phyloP scores from a whole-genome alignment of 2,329 filamentous ascomycete genomes.

The Xylaria sp. region DNA sequence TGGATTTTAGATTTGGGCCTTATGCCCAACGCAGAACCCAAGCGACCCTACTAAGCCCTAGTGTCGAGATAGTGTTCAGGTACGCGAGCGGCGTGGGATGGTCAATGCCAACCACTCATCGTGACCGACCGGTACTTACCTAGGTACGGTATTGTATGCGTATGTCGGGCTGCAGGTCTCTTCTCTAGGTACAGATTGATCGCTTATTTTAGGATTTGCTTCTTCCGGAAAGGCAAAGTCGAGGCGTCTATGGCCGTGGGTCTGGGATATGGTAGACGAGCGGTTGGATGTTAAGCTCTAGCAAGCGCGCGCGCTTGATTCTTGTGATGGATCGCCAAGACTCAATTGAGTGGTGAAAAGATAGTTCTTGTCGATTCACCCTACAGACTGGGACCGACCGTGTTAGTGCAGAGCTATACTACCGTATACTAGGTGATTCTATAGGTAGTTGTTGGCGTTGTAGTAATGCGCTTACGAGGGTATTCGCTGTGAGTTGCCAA shows the following conservation, averaged over 20 bases:
- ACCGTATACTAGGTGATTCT: not conserved
- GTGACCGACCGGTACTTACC: not conserved
- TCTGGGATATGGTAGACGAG: constrained; percentile 1
- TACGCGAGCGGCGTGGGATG: not conserved
- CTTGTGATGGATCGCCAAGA: constrained; percentile 20
- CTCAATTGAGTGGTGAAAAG: constrained; percentile 14
- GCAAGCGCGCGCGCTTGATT: constrained; percentile 34
- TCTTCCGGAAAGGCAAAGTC: constrained; percentile 12
- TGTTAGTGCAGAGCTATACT: constrained; percentile 9
- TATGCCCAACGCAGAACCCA: constrained; percentile 22
- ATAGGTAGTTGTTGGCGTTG: constrained; percentile 9
- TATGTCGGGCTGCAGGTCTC: not conserved
- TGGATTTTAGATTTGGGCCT: constrained; percentile 30
- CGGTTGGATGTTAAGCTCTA: not conserved
- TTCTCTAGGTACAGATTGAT: constrained; percentile 1
- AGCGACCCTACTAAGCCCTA: constrained; percentile 7
- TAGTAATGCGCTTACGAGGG: constrained; percentile 16
- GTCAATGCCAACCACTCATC: not conserved
- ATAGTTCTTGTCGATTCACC: constrained; percentile 6
- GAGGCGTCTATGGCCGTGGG: constrained; percentile 11
- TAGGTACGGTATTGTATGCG: no score
- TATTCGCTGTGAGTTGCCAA: constrained; percentile 3
- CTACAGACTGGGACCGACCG: constrained; percentile 13
- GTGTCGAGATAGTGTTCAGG: not conserved
- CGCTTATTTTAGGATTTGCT: constrained; percentile 12